Evolutionary conservation across 768 basidiomycete species (phyloP), one percentile per base, ranked within the genome.

Genomic region (Suillus luteus): DNA sequence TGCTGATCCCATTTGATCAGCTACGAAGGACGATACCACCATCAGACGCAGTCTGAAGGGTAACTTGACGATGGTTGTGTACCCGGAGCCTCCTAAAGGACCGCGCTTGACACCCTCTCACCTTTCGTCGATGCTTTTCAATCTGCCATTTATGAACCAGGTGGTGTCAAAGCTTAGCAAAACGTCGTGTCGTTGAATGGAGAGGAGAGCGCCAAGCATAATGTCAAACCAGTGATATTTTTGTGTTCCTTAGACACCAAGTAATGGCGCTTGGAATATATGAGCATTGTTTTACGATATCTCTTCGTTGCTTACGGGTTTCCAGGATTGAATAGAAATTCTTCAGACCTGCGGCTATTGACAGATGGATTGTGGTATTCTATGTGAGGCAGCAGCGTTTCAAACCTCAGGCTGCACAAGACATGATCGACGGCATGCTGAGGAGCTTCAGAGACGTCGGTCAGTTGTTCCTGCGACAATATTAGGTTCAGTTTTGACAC

Each of bases 241-340:
- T n/a, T n/a, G n/a, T 5, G 43, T 27, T 49, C 48, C 58, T 15
- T 64, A 90, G 88, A 74, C 71, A 41, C 91, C 90, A 0, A 77
- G 72, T 8, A 85, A 91, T 60, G 92, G 92, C 5, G 75, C 85
- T 0, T 93, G 92, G 92, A 93, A 93, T 64, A 90, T 93, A 91
- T 86, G 59, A 44, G 77, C 77, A 37, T 35, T 17, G 27, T 40
- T 10, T 3, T 49, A 62, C 38, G 63, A 24, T 63, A 40, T 61
- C 19, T 41, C 55, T 57, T 12, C 51, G 14, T 49, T 52, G 15
- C 31, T 37, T 43, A 59, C 5, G 10, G 64, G 49, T 73, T 49
- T 48, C 48, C 37, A 90, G 89, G 88, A 80, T 91, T 2, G 88
- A 91, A 66, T 90, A 90, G 66, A 80, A 81, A 37, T 92, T 93